Percentiles rank a stretch among this genome's conserved stretches.
phyloP scores from a whole-genome alignment of 75 land plant genomes.

The Adiantum capillusveneris region DNA sequence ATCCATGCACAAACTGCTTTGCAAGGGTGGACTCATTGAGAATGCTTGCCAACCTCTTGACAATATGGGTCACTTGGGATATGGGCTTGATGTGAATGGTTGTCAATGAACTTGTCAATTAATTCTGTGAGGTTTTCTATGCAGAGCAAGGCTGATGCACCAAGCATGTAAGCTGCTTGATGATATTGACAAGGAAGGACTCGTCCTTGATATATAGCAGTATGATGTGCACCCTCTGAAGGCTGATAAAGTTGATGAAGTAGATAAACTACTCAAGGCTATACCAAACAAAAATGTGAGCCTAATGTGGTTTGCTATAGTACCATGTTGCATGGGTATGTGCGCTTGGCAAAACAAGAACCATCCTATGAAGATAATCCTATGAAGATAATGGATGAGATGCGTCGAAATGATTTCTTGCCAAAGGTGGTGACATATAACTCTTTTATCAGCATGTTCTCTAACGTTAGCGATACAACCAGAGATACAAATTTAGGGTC shows the following conservation, averaged over 20 bases:
- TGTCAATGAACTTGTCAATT: conserved; percentile 32
- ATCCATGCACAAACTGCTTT: conserved; percentile 8
- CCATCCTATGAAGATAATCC: no score
- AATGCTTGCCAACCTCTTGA: conserved; percentile 28
- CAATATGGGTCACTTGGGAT: conserved; percentile 19
- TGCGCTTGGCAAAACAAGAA: conserved; percentile 18
- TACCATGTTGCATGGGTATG: conserved; percentile 31
- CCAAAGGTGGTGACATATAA: conserved; percentile 65
- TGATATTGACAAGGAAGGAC: conserved; percentile 26
- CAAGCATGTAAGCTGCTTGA: conserved; percentile 27
- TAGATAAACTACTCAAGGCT: conserved; percentile 22
- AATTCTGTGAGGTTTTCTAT: conserved; percentile 33
- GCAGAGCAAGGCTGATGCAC: conserved; percentile 12
- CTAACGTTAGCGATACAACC: conserved; percentile 33
- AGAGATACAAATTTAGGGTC: conserved; percentile 52
- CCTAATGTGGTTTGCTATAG: conserved; percentile 42
- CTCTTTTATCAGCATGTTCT: conserved; percentile 47
- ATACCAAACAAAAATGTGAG: conserved; percentile 16
- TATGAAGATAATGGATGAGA: conserved; percentile 31
- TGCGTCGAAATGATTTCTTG: conserved; percentile 34
- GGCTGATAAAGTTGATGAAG: conserved; percentile 22
- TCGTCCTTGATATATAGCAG: conserved; percentile 35
- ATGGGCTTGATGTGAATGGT: conserved; percentile 16
- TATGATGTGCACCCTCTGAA: conserved; percentile 50
- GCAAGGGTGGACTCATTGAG: conserved; percentile 24